Evolutionary conservation across 345 rosid genomes (phyloP).

Genomic region (Eucalyptus fibrosa): DNA sequence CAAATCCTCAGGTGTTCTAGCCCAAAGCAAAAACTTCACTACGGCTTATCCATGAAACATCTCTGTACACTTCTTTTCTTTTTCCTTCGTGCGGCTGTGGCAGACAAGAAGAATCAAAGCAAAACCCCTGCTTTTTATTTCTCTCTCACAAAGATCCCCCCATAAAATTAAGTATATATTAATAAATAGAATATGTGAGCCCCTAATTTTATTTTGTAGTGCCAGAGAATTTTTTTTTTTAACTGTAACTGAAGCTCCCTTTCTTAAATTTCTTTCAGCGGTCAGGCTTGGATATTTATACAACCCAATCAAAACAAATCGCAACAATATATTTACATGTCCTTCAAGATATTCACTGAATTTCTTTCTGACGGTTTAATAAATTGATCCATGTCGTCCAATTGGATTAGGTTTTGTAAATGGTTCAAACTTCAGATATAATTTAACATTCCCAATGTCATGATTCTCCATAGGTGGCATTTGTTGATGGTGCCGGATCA

Average conservation of each 20-base stretch:
- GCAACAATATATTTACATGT: neutral
- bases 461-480: neutral
- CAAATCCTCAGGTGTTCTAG: neutral
- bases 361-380: neutral
- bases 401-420: neutral
- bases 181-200: neutral
- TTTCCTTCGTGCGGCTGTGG: neutral
- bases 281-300: neutral
- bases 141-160: neutral
- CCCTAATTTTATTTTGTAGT: neutral
- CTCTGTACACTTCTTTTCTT: neutral
- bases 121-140: neutral
- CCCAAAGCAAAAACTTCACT: neutral
- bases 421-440: neutral
- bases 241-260: neutral
- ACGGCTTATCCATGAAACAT: neutral
- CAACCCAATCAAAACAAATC: too few species aligned
- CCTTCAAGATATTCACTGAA: neutral
- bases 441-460: neutral
- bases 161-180: neutral
- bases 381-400: neutral
- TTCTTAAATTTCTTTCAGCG: neutral
- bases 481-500: neutral
- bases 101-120: neutral
- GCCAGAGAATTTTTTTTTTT: neutral